Evolutionary conservation across 1,284 basidiomycete species (phyloP), one percentile per base, ranked within the genome.

Genomic region (Volvariella surrecta): DNA sequence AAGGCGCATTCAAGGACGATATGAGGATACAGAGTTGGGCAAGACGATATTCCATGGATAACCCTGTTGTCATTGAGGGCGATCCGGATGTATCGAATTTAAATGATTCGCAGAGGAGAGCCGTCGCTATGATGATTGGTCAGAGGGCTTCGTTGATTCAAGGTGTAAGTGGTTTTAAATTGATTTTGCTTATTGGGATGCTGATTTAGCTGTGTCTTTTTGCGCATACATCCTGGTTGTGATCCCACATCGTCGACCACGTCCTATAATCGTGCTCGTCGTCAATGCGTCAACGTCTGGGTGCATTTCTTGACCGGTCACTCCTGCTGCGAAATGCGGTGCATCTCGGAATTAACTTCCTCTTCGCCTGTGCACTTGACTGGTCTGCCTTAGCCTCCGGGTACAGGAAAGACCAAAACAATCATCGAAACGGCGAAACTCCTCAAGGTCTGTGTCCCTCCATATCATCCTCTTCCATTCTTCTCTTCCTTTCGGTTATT

Each of bases 391-490:
- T 51, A 90, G 83, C 93, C 93, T 17, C 93, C 93, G 4, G 93
- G 93, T n/a, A 97, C 93, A 0, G 91, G 93, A 38, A 97, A 97
- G 64, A 95, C 92, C 1, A 82, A 85, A 54, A 95, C 93, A 0
- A 91, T 97, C 40, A 82, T 94, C 22, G 83, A 93, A 56, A 73
- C 89, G 1, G 73, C 93, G 52, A 78, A 78, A 51, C 62, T 97
- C 20, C 76, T 97, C 50, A 96, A 96, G 71, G 75, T 79, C 24
- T 39, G 60, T 48, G 24, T 28, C 6, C 24, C 24, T 28, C 24
- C 11, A 6, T 11, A 6, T 28, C 24, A 28, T 6, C 6, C 11
- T 11, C 24, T 28, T 28, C 11, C 24, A 28, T 28, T 28, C 24
- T 28, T 6, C 24, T 28, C 24, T 6, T 28, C 6, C 11, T 28